Evolutionary conservation across 2,329 filamentous ascomycete species (phyloP).

Genomic region (Exophiala spinifera): DNA sequence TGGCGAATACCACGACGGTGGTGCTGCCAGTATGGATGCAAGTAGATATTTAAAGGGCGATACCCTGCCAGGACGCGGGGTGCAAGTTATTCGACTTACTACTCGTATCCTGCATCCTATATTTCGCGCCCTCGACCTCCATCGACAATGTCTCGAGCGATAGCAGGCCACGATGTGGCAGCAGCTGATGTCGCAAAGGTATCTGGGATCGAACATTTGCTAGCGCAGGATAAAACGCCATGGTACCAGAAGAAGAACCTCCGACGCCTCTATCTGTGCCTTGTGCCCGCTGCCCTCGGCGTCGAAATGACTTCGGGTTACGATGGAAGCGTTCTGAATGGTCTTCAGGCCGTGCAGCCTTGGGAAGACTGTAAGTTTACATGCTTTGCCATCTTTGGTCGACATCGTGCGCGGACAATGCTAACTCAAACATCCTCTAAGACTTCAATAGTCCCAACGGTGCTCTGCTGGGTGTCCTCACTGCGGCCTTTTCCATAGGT

Average conservation of each 20-base stretch:
- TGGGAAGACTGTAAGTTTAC: constrained; percentile 38
- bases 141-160: constrained; percentile 16
- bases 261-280: constrained; percentile 53
- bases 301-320: constrained; percentile 56
- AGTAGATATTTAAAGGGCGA: too few relatives aligned
- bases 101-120: background rate
- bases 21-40: too few relatives aligned
- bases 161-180: constrained; percentile 16
- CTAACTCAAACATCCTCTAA: background rate
- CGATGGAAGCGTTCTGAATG: constrained; percentile 25
- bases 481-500: constrained; percentile 39
- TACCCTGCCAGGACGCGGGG: background rate
- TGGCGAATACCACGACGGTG: too few relatives aligned
- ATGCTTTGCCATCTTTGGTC: background rate
- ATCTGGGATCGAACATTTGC: constrained; percentile 17
- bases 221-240: constrained; percentile 37
- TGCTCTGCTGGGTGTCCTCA: constrained; percentile 16
- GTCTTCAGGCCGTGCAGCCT: constrained; percentile 17
- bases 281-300: constrained; percentile 60
- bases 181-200: constrained; percentile 20
- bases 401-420: too few relatives aligned
- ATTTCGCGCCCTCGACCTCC: background rate
- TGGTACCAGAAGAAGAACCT: constrained; percentile 62
- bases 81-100: background rate
- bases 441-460: constrained; percentile 39